These are phyloP conservation scores for Trichoderma hamatum DNA, from an alignment of 2,329 filamentous ascomycete species.

Conservation along the genomic window DNA sequence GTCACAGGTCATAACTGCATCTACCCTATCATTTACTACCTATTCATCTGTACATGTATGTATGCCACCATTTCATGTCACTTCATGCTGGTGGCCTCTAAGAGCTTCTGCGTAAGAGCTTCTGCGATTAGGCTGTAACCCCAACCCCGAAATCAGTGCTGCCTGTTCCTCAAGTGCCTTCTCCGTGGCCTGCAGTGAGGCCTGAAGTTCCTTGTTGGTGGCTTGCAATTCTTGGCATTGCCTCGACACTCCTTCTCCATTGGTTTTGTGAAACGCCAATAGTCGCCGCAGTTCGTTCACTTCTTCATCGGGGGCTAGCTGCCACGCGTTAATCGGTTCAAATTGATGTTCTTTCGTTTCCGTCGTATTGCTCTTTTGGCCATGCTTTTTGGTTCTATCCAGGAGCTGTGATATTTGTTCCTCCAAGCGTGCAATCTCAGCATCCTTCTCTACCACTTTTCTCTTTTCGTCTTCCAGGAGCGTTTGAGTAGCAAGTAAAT, in stretches of 20 bases:
- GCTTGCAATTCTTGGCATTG: conserved; percentile 12
- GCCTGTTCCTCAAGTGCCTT: neutral
- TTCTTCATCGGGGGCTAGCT: neutral
- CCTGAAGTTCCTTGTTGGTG: conserved; percentile 7
- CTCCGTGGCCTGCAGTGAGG: neutral
- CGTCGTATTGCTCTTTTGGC: neutral
- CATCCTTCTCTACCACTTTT: neutral
- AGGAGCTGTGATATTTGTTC: neutral
- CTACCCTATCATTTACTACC: neutral
- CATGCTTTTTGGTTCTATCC: neutral
- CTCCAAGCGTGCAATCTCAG: neutral
- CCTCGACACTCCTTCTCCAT: conserved; percentile 18
- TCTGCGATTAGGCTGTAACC: neutral
- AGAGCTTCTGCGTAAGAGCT: neutral
- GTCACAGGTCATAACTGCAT: neutral
- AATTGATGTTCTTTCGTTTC: neutral
- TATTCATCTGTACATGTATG: neutral
- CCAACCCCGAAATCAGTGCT: neutral
- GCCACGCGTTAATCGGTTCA: neutral
- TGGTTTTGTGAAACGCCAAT: conserved; percentile 18
- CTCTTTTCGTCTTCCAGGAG: conserved; percentile 7
- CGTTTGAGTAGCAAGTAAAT: neutral
- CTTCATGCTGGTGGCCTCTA: neutral
- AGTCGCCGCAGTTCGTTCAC: conserved; percentile 8
- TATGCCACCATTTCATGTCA: neutral